These are phyloP conservation scores for Endogone sp. DNA, from an alignment of 192 early-diverging fungal genomes.

Conservation along the genomic window DNA sequence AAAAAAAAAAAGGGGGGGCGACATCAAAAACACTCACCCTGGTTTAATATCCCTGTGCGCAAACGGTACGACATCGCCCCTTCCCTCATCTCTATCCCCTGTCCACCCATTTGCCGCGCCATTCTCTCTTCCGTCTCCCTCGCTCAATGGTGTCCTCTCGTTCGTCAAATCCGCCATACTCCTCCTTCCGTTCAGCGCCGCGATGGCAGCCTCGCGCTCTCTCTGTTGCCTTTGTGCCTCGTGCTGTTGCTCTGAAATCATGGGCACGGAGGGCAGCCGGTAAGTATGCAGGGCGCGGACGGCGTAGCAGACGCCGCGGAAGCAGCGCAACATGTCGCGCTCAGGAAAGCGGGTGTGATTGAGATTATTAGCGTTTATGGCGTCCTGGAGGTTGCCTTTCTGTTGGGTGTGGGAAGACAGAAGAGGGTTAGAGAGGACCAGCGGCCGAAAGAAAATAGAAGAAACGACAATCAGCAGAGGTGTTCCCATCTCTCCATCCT, in stretches of 20 bases:
- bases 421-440: background rate
- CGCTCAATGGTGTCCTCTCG: background rate
- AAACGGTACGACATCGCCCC: conserved; percentile 40
- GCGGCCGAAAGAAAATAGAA: too few species aligned
- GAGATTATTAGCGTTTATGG: conserved; percentile 43
- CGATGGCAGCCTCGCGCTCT: background rate
- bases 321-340: conserved; percentile 51
- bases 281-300: conserved; percentile 54
- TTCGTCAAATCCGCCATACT: conserved; percentile 8
- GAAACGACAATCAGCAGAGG: too few species aligned
- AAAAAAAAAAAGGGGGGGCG: too few species aligned
- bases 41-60: conserved; percentile 78
- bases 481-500: too few species aligned
- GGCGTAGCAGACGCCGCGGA: conserved; percentile 55
- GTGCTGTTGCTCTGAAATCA: background rate
- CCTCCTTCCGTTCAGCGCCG: background rate
- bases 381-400: conserved; percentile 53
- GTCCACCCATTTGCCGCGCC: too few species aligned
- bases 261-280: conserved; percentile 20
- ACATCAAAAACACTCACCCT: conserved; percentile 31
- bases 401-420: conserved; percentile 3
- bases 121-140: too few species aligned
- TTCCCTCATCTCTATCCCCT: background rate
- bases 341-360: conserved; percentile 50
- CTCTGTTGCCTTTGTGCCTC: background rate